Conservation (phyloP, 1,284 basidiomycete species). For the Pascua sp. region DNA sequence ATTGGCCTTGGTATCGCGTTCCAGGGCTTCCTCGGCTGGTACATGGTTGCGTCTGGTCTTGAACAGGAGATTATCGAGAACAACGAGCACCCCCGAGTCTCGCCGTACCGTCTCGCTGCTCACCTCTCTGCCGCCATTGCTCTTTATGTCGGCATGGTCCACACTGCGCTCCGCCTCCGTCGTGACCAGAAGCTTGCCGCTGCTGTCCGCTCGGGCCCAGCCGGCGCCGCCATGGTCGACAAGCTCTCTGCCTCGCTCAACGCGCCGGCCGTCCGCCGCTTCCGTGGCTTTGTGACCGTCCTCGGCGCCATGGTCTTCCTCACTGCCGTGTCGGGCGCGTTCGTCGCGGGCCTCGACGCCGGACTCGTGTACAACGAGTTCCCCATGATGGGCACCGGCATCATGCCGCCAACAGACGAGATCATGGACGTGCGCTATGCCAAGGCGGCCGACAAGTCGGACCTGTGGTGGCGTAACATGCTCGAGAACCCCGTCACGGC, state of each 20-base stretch:
- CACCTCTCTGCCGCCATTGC: slow-evolving; percentile 87
- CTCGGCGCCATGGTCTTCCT: slow-evolving; percentile 75
- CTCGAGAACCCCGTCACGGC: slow-evolving; percentile 97
- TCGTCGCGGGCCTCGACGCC: slow-evolving; percentile 96
- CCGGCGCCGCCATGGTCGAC: slow-evolving; percentile 35
- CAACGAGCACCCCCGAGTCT: slow-evolving; percentile 85
- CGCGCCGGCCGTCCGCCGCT: slow-evolving; percentile 59
- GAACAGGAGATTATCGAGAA: slow-evolving; percentile 75
- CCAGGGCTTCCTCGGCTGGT: slow-evolving; percentile 92
- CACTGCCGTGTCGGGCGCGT: slow-evolving; percentile 84
- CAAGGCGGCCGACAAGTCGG: slow-evolving; percentile 62
- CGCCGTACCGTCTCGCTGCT: slow-evolving; percentile 92
- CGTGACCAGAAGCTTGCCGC: slow-evolving; percentile 60
- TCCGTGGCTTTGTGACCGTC: slow-evolving; percentile 60
- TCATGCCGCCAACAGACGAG: slow-evolving; percentile 79
- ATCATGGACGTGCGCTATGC: slow-evolving; percentile 75
- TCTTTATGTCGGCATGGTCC: slow-evolving; percentile 88
- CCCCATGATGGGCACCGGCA: slow-evolving; percentile 87
- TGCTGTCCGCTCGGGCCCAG: slow-evolving; percentile 59
- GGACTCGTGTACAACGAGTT: slow-evolving; percentile 97
- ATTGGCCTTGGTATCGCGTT: slow-evolving; percentile 78
- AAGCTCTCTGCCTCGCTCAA: slow-evolving; percentile 53
- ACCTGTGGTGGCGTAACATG: slow-evolving; percentile 87
- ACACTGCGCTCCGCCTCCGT: slow-evolving; percentile 71
- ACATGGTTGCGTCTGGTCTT: slow-evolving; percentile 98